Evolutionary conservation across 495 filamentous ascomycete species (phyloP), one percentile per base, ranked within the genome.

Genomic region (Penicillium flavigenum): DNA sequence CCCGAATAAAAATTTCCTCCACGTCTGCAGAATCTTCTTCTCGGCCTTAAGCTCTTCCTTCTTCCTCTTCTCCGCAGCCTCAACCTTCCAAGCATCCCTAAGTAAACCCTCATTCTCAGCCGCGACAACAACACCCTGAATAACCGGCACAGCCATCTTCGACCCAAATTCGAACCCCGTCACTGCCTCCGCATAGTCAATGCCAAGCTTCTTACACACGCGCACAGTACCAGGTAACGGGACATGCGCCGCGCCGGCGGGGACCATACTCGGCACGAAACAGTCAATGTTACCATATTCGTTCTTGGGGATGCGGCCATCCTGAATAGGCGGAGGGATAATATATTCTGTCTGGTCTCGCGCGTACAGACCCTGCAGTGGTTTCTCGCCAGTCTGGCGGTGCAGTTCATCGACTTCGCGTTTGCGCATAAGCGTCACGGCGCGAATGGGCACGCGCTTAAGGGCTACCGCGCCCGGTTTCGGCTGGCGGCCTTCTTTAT

Each of bases 261-360:
- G 94, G 17, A 96, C 86, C 93, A 99, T 98, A 53, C 87, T 90
- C 45, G 90, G 87, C 3, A 88, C 92, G 66, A 92, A 99, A 60
- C 96, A 85, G 72, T 99, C 95, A 59, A 97, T 97, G 68, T 99
- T 99, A 8, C 93, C 92, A 65, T 91, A 99, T 38, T 87, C 84
- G 65, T 99, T 99, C 72, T 90, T 93, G 5, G 93, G 95, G 51
- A 99, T 96, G 7, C 86, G 76, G 4, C 94, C 95, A 63, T 96
- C 81, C 39, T 89, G 88, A 5, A 92, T 91, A 16, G 89, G 86
- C 2, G 94, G 91, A 10, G 76, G 75, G 58, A 94, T 90, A 67
- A 96, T 96, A 81, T 88, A 96, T 49, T 92, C 88, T 0, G 93
- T 98, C 72, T 98, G 94, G n/a, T 88, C 81, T 41, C 79, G 73